phyloP scores from a whole-genome alignment of 2,329 filamentous ascomycete species.

The Aureobasidium sp. region DNA sequence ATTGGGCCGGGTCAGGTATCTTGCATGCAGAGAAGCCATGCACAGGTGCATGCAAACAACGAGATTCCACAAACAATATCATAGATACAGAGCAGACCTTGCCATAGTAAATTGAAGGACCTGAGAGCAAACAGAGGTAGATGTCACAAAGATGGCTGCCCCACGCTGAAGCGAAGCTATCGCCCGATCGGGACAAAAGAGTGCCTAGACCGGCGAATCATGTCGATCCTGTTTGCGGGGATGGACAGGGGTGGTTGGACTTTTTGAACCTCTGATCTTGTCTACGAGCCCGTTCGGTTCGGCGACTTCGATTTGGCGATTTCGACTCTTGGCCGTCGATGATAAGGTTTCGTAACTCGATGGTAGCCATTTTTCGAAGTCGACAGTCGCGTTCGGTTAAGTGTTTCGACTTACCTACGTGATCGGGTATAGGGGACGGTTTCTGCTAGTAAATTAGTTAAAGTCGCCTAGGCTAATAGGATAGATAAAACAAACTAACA shows the following conservation, averaged over 20 bases:
- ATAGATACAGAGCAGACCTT: neutral
- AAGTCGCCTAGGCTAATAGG: too few species aligned
- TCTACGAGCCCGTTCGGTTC: too few species aligned
- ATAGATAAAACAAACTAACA: too few species aligned
- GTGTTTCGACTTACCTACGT: too few species aligned
- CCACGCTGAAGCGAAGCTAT: neutral
- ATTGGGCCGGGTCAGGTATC: neutral
- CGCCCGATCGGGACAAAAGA: neutral
- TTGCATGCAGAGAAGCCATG: constrained; percentile 10
- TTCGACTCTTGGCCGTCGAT: too few species aligned
- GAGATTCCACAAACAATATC: neutral
- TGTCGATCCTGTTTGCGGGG: constrained; percentile 13
- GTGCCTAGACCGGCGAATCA: constrained; percentile 1
- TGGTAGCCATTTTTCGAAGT: too few species aligned
- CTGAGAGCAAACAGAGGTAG: neutral
- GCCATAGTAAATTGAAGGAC: constrained; percentile 6
- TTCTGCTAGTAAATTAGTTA: too few species aligned
- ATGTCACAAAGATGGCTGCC: neutral
- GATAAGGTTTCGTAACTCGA: too few species aligned
- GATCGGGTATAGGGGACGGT: too few species aligned
- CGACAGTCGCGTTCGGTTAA: too few species aligned
- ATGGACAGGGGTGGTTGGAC: constrained; percentile 6
- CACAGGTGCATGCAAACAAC: neutral
- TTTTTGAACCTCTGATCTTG: constrained; percentile 1
- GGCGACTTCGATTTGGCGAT: too few species aligned